These are phyloP conservation scores for Aspergillus fumigatus DNA, from an alignment of 2,329 filamentous ascomycete genomes.

Conservation along the genomic window DNA sequence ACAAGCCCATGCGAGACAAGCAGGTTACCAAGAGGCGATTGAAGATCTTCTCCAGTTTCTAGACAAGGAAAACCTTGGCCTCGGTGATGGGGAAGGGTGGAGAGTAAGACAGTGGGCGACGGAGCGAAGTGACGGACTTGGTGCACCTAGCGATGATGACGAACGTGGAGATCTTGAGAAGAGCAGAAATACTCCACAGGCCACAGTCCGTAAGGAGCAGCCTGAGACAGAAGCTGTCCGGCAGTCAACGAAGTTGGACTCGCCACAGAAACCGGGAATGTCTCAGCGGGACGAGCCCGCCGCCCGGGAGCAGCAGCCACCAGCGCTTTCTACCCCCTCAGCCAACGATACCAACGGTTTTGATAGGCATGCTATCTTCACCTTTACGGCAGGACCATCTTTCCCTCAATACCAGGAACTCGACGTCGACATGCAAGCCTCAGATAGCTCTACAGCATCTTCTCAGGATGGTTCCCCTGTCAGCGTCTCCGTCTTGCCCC, in stretches of 20 bases:
- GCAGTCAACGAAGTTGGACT: slow-evolving; percentile 27
- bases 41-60: slow-evolving; percentile 84
- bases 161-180: slow-evolving; percentile 38
- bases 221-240: slow-evolving; percentile 22
- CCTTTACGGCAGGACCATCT: slow-evolving; percentile 40
- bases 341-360: slow-evolving; percentile 21
- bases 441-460: slow-evolving; percentile 29
- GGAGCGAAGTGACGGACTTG: slow-evolving; percentile 42
- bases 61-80: slow-evolving; percentile 73
- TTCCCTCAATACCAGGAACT: slow-evolving; percentile 34
- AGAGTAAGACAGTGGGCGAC: slow-evolving; percentile 58
- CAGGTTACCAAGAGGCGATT: slow-evolving; percentile 90
- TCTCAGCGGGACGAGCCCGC: slow-evolving; percentile 23
- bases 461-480: slow-evolving; percentile 34
- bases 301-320: slow-evolving; percentile 14
- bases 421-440: slow-evolving; percentile 42
- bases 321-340: slow-evolving; percentile 14
- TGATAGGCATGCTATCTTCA: slow-evolving; percentile 36
- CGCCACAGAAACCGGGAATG: slow-evolving; percentile 25
- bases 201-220: slow-evolving; percentile 28
- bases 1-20: slow-evolving; percentile 67
- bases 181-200: slow-evolving; percentile 34
- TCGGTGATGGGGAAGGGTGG: slow-evolving; percentile 74
- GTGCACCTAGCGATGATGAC: slow-evolving; percentile 42
- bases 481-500: slow-evolving; percentile 41